Conservation (phyloP, 129 eudicot genomes). For the Escallonia rubra region DNA sequence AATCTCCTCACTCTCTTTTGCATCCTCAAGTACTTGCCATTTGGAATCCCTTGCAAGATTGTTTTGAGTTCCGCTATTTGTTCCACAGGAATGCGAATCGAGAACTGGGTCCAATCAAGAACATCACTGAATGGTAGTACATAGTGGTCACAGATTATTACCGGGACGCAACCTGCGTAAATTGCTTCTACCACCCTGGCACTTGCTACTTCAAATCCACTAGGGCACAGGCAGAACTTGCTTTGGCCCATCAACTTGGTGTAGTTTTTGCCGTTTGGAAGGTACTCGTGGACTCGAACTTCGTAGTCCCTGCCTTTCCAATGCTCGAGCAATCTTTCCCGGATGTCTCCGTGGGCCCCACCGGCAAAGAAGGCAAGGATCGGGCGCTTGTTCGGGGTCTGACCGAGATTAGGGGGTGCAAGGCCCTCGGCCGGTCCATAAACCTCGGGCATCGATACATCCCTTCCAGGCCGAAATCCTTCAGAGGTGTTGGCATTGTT, state of each 20-base stretch:
- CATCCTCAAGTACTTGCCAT: slow-evolving; percentile 1
- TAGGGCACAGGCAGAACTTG: neutral
- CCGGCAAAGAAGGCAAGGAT: neutral
- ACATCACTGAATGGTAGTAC: too few relatives aligned
- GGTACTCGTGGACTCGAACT: neutral
- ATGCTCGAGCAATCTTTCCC: neutral
- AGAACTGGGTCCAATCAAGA: too few relatives aligned
- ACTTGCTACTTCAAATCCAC: neutral
- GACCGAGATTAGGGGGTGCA: neutral
- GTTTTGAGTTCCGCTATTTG: too few relatives aligned
- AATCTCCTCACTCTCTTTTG: slow-evolving; percentile 11
- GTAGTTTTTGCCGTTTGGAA: neutral
- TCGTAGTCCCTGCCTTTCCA: neutral
- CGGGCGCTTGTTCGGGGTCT: neutral
- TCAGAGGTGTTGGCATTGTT: neutral
- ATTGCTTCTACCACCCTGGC: too few relatives aligned
- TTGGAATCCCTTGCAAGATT: neutral
- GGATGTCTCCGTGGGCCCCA: neutral
- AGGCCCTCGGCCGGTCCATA: neutral
- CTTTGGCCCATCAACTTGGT: neutral
- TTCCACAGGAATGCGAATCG: too few relatives aligned
- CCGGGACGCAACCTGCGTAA: too few relatives aligned
- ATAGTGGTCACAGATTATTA: too few relatives aligned
- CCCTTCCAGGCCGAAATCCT: neutral
- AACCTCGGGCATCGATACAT: neutral